Conservation (phyloP, 257 asterid species). For the Primulina eburnea region DNA sequence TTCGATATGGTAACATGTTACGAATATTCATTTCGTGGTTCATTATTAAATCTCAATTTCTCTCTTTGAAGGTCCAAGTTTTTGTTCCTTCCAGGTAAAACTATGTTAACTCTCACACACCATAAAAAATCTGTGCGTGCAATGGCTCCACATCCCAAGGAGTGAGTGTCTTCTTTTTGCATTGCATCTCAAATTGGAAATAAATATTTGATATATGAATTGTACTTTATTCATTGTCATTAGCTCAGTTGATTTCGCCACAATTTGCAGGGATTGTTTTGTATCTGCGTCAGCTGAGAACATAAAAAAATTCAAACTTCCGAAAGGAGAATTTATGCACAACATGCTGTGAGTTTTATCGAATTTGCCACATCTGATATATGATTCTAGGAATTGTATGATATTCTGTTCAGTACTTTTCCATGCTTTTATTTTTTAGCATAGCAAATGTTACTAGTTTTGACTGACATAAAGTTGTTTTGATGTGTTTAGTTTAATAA, state of each 20-base stretch:
- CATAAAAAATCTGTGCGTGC: slow-evolving; percentile 92
- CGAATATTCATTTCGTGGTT: slow-evolving; percentile 9
- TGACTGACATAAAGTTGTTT: neutral
- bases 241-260: slow-evolving; percentile 23
- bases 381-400: neutral
- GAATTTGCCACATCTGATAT: slow-evolving; percentile 9
- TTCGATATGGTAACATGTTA: slow-evolving; percentile 57
- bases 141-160: slow-evolving; percentile 80
- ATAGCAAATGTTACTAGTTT: neutral
- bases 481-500: neutral
- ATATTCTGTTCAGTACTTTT: neutral
- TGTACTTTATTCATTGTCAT: slow-evolving; percentile 17
- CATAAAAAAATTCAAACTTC: slow-evolving; percentile 84
- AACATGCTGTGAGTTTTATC: slow-evolving; percentile 89
- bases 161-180: slow-evolving; percentile 36
- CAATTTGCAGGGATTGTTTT: slow-evolving; percentile 68
- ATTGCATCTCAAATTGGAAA: slow-evolving; percentile 9
- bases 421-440: neutral
- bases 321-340: slow-evolving; percentile 97
- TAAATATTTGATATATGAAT: neutral
- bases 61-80: slow-evolving; percentile 22
- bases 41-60: slow-evolving; percentile 5
- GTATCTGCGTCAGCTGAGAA: slow-evolving; percentile 99
- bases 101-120: slow-evolving; percentile 79
- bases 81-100: slow-evolving; percentile 61